Percentiles rank a stretch among this genome's conserved stretches.
These are phyloP conservation scores for Agroathelia rolfsii DNA, from an alignment of 1,284 basidiomycete genomes.

Conservation along the genomic window DNA sequence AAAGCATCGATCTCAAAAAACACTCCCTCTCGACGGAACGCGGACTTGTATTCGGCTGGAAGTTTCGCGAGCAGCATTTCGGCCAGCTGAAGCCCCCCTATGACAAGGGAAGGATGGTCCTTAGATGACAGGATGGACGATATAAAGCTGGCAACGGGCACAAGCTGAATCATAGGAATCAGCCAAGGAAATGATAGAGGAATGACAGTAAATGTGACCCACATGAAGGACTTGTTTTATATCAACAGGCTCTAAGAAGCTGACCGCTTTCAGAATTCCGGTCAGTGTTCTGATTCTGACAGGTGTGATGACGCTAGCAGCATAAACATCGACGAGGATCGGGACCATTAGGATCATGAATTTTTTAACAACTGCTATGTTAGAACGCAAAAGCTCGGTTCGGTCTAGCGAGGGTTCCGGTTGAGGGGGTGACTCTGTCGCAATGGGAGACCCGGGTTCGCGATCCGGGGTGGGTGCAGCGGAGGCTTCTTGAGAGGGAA, in stretches of 20 bases:
- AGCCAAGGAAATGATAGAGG: conserved; percentile 7
- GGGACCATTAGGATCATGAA: conserved; percentile 86
- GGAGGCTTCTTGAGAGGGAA: conserved; percentile 21
- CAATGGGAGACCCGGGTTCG: conserved; percentile 17
- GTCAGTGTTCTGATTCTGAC: conserved; percentile 83
- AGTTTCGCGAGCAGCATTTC: conserved; percentile 81
- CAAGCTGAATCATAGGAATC: conserved; percentile 43
- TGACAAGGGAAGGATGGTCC: conserved; percentile 78
- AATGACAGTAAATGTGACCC: conserved; percentile 12
- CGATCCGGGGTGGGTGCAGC: conserved; percentile 19
- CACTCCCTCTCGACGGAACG: conserved; percentile 88
- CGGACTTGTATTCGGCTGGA: conserved; percentile 73
- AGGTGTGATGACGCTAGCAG: conserved; percentile 81
- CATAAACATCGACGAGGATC: conserved; percentile 90
- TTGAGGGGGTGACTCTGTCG: conserved; percentile 17
- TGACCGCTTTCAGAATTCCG: conserved; percentile 80
- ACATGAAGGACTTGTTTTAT: conserved; percentile 72
- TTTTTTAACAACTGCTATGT: conserved; percentile 64
- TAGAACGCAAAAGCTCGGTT: conserved; percentile 64
- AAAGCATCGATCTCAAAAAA: conserved; percentile 83
- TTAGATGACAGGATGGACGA: conserved; percentile 87
- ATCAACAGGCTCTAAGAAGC: conserved; percentile 73
- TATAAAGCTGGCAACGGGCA: conserved; percentile 86
- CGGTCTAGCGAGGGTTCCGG: conserved; percentile 42
- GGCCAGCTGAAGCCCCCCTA: conserved; percentile 83